These are phyloP conservation scores for Cubamyces sp. DNA, from an alignment of 768 basidiomycete genomes.

Conservation along the genomic window DNA sequence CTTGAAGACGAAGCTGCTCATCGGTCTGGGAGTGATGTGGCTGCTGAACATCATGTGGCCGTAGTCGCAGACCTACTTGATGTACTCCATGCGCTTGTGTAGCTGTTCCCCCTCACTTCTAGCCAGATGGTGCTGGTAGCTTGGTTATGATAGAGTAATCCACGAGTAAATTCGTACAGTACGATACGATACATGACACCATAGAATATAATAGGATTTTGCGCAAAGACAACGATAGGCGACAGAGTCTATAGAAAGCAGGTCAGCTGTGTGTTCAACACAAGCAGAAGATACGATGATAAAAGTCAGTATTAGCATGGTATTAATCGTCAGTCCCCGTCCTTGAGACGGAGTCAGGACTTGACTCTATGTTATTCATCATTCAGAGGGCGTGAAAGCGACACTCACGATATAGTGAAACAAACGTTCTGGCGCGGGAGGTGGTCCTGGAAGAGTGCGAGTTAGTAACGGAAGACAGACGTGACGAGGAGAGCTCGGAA, in stretches of 20 bases:
- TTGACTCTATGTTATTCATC: constrained; percentile 90
- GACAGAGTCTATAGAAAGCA: neutral
- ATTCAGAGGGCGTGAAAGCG: constrained; percentile 34
- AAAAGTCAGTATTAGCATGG: constrained; percentile 88
- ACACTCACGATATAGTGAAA: constrained; percentile 40
- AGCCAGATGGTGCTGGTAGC: no score
- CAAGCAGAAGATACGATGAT: constrained; percentile 30
- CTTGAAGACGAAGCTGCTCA: constrained; percentile 45
- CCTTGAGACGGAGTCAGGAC: constrained; percentile 81
- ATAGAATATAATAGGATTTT: neutral
- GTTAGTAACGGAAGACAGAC: constrained; percentile 24
- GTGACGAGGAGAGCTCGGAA: constrained; percentile 61
- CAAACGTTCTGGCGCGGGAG: neutral
- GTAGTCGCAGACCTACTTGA: constrained; percentile 26
- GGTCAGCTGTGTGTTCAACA: constrained; percentile 5
- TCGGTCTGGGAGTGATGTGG: constrained; percentile 60
- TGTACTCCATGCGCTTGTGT: neutral
- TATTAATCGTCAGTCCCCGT: constrained; percentile 69
- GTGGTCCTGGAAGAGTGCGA: neutral
- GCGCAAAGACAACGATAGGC: neutral
- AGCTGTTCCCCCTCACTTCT: no score
- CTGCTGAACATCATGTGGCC: constrained; percentile 64
- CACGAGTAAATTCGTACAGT: no score
- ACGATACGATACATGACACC: no score
- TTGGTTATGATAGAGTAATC: no score